Evolutionary conservation across 345 rosid species (phyloP), one percentile per base, ranked within the genome.

Genomic region (Pugionium dolabratum): DNA sequence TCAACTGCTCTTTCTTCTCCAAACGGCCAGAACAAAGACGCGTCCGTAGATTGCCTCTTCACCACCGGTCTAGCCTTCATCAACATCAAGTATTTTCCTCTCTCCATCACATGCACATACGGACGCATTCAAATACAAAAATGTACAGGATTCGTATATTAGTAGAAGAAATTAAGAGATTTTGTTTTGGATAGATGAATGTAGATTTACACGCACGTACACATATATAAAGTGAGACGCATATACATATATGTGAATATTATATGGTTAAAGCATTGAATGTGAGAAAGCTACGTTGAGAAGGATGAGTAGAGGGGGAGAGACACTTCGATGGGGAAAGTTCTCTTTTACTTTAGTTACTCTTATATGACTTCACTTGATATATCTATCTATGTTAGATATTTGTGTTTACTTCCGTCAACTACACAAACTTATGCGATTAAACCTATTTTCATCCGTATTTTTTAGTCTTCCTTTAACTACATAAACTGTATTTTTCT

Each of bases 1-100:
- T 88, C 89, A 68, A 75, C 85, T 59, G 83, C 85, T 89, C 84
- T 84, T 2, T 86, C 78, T 34, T 62, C 76, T 7, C 55, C 50
- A 4, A 71, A 64, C 37, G 76, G 66, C 70, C 65, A 72, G 9
- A 42, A 36, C 18, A 64, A 64, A 57, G 53, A 27, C 4, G 40
- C 11, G 53, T 71, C 70, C 2, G 47, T 3, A 51, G 51, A 44
- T 32, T 62, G 44, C 47, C 33, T 64, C 6, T 65, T 48, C 33
- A 71, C 36, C 55, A 70, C 28, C 28, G 66, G 59, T 11, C 61
- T 54, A 46, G 62, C 43, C 50, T 73, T 73, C 72, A 73, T 59
- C 6, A 72, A 73, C 72, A 66, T 65, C 47, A 65, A 65, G 36
- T 66, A 72, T 36, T 72, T 30, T 11, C 49, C 50, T 72, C 71